Percentiles rank a stretch among this genome's conserved stretches.
phyloP scores from a whole-genome alignment of 139 green algal species.

The Coelastrella sp. region DNA sequence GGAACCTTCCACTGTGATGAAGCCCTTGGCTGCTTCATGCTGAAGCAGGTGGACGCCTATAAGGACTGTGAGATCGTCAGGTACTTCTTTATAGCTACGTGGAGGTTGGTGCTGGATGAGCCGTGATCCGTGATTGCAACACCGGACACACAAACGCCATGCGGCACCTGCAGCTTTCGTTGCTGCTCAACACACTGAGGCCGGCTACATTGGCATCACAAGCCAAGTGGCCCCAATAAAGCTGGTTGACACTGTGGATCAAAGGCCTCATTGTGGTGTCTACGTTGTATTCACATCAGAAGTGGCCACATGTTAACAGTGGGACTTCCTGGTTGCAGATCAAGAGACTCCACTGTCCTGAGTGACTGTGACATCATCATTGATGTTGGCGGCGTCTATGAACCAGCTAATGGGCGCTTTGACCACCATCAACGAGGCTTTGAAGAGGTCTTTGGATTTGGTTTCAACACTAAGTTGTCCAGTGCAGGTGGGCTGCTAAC shows the following conservation, averaged over 20 bases:
- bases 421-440: conserved; percentile 98
- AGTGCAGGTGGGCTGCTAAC: conserved; percentile 60
- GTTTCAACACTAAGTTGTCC: conserved; percentile 78
- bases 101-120: too few species aligned
- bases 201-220: too few species aligned
- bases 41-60: conserved; percentile 75
- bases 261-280: too few species aligned
- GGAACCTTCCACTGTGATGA: conserved; percentile 99
- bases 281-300: too few species aligned
- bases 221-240: too few species aligned
- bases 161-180: too few species aligned
- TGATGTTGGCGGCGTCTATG: conserved; percentile 93
- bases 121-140: too few species aligned
- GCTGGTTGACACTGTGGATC: too few species aligned
- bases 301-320: not conserved
- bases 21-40: conserved; percentile 93
- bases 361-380: conserved; percentile 89
- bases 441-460: conserved; percentile 77
- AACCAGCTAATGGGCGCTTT: conserved; percentile 68
- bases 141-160: too few species aligned
- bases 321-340: not conserved
- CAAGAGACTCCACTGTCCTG: conserved; percentile 83
- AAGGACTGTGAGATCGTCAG: conserved; percentile 21
- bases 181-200: too few species aligned
- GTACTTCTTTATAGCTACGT: not conserved